These are phyloP conservation scores for Lophiotrema nucula DNA, from an alignment of 495 filamentous ascomycete species.

Conservation along the genomic window DNA sequence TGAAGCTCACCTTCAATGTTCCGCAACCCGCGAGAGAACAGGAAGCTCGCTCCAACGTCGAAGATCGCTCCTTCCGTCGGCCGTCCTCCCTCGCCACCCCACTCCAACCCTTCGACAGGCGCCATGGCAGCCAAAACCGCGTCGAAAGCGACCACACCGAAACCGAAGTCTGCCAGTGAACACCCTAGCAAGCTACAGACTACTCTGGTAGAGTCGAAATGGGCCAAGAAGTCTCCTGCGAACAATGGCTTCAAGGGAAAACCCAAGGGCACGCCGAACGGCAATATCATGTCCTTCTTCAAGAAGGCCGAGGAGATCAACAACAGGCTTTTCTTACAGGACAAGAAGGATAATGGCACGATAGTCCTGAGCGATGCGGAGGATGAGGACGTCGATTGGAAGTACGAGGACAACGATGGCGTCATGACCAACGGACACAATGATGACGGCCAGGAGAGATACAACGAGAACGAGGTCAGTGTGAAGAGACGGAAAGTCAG, in stretches of 20 bases:
- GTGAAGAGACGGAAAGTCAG: constrained; percentile 49
- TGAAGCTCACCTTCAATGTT: no score
- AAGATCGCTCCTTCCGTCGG: constrained; percentile 42
- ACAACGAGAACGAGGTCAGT: constrained; percentile 49
- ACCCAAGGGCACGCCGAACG: constrained; percentile 54
- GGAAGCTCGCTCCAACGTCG: constrained; percentile 11
- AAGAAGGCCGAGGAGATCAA: constrained; percentile 63
- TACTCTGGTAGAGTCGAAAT: constrained; percentile 23
- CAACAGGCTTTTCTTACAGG: constrained; percentile 41
- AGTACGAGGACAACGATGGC: constrained; percentile 39
- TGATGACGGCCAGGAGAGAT: constrained; percentile 38
- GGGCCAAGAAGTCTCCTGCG: constrained; percentile 28
- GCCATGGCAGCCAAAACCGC: constrained; percentile 31
- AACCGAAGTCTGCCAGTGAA: constrained; percentile 35
- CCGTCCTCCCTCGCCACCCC: constrained; percentile 47
- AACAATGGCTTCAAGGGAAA: constrained; percentile 36
- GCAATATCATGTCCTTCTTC: constrained; percentile 79
- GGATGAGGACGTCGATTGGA: constrained; percentile 43
- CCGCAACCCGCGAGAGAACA: constrained; percentile 45
- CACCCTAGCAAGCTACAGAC: constrained; percentile 28
- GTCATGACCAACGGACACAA: not conserved
- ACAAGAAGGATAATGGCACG: constrained; percentile 30
- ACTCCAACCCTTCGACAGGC: not conserved
- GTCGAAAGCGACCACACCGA: constrained; percentile 18
- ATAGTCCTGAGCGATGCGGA: constrained; percentile 38